phyloP scores from a whole-genome alignment of 352 stramenopile species.

The Phytophthora ohioensis region DNA sequence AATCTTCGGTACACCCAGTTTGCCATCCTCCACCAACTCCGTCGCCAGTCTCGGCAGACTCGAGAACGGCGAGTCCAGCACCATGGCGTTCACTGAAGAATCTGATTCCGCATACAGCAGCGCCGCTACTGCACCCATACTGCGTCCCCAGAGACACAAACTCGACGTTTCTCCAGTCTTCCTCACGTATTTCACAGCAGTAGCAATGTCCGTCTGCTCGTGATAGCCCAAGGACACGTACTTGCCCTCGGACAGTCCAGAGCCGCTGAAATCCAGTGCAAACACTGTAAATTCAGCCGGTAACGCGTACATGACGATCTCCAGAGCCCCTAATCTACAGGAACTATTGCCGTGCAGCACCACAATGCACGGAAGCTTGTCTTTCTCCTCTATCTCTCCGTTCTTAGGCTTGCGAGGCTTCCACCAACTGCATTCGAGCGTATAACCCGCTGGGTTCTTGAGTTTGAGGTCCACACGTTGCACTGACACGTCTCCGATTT shows the following conservation, averaged over 20 bases:
- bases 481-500: slow-evolving; percentile 69
- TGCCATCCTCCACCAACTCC: slow-evolving; percentile 85
- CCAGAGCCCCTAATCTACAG: slow-evolving; percentile 71
- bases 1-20: slow-evolving; percentile 83
- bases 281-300: slow-evolving; percentile 86
- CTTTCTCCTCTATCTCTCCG: slow-evolving; percentile 5
- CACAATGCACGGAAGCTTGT: slow-evolving; percentile 79
- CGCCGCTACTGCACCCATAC: slow-evolving; percentile 82
- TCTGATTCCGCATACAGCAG: slow-evolving; percentile 74
- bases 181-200: slow-evolving; percentile 72
- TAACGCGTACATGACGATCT: slow-evolving; percentile 83
- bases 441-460: slow-evolving; percentile 76
- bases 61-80: slow-evolving; percentile 86
- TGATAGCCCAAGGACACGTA: slow-evolving; percentile 88
- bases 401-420: slow-evolving; percentile 51
- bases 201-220: slow-evolving; percentile 77
- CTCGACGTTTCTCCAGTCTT: slow-evolving; percentile 60
- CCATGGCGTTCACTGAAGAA: slow-evolving; percentile 75
- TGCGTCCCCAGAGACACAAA: slow-evolving; percentile 80
- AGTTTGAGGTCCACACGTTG: slow-evolving; percentile 78
- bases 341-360: slow-evolving; percentile 89
- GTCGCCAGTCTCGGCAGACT: slow-evolving; percentile 75
- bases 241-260: slow-evolving; percentile 80
- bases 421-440: slow-evolving; percentile 90
- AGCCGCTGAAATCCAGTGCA: slow-evolving; percentile 83